Evolutionary conservation across 2,329 filamentous ascomycete genomes (phyloP).

Genomic region (Xylariaceae sp.): DNA sequence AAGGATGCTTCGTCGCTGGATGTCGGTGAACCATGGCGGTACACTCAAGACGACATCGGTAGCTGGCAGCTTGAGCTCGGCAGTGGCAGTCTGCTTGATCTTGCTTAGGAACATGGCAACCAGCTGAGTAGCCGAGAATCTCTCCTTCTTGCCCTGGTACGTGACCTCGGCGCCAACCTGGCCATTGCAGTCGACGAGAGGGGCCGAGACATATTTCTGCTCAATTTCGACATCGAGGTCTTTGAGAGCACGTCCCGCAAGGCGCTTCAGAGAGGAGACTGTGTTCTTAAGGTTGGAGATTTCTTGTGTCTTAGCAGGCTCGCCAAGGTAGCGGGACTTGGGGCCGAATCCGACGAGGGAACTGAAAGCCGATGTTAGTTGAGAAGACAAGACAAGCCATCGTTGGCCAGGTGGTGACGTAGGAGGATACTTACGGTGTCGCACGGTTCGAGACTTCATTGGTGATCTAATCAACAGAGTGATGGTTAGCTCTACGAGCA

Average conservation of each 20-base stretch:
- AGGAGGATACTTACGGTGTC: conserved; percentile 72
- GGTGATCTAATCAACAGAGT: conserved; percentile 62
- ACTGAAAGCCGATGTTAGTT: conserved; percentile 43
- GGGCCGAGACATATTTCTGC: conserved; percentile 82
- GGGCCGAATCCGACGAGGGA: conserved; percentile 93
- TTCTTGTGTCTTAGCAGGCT: conserved; percentile 96
- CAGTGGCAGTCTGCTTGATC: conserved; percentile 81
- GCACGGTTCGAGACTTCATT: conserved; percentile 99
- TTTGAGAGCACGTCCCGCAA: conserved; percentile 78
- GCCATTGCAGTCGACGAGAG: conserved; percentile 84
- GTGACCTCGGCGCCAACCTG: conserved; percentile 91
- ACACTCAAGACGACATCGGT: conserved; percentile 92
- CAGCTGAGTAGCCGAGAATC: conserved; percentile 91
- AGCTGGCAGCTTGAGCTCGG: conserved; percentile 86
- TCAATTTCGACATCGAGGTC: conserved; percentile 93
- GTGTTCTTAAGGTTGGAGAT: conserved; percentile 99
- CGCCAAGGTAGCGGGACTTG: conserved; percentile 90
- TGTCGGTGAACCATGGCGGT: conserved; percentile 94
- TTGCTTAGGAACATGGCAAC: conserved; percentile 94
- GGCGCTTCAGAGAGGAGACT: conserved; percentile 84
- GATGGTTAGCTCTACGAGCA: conserved; percentile 19
- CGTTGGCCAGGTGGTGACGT: conserved; percentile 7
- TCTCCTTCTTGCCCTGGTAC: conserved; percentile 92
- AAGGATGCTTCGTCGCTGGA: conserved; percentile 82
- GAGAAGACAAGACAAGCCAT: neutral